Evolutionary conservation across 2,329 filamentous ascomycete genomes (phyloP).

Genomic region (Trichoderma guizhouense): DNA sequence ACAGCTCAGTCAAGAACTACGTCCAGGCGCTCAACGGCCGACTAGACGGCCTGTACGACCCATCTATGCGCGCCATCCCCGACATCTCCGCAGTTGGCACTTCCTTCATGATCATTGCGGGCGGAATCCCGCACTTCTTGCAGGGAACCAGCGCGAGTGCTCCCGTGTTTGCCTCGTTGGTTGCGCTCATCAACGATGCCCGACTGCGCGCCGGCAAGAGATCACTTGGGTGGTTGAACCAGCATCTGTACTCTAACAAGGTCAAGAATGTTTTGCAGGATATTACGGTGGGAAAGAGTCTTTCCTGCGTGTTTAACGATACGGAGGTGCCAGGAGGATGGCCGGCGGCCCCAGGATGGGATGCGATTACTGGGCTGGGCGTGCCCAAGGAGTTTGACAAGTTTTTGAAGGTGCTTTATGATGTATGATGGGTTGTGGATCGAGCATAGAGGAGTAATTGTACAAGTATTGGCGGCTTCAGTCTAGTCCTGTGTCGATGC

Average conservation of each 20-base stretch:
- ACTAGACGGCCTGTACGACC: constrained; percentile 45
- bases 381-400: constrained; percentile 42
- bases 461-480: background rate
- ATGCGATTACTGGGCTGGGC: constrained; percentile 50
- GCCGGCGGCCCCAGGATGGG: constrained; percentile 44
- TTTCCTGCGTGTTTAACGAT: constrained; percentile 38
- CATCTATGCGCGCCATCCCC: constrained; percentile 46
- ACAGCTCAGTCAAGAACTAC: constrained; percentile 38
- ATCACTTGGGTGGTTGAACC: constrained; percentile 53
- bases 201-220: constrained; percentile 47
- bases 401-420: constrained; percentile 33
- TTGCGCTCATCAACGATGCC: constrained; percentile 54
- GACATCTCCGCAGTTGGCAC: constrained; percentile 56
- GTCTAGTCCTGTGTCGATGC: background rate
- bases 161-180: constrained; percentile 52
- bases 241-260: constrained; percentile 41
- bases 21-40: constrained; percentile 38
- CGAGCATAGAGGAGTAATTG: background rate
- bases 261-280: constrained; percentile 41
- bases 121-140: constrained; percentile 28
- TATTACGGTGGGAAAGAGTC: constrained; percentile 39
- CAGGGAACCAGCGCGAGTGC: constrained; percentile 51
- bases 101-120: constrained; percentile 45
- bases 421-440: background rate
- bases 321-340: constrained; percentile 38